Base-by-base conservation (phyloP, 176 grass and related monocot species). In the Bonia amplexicaulis region DNA sequence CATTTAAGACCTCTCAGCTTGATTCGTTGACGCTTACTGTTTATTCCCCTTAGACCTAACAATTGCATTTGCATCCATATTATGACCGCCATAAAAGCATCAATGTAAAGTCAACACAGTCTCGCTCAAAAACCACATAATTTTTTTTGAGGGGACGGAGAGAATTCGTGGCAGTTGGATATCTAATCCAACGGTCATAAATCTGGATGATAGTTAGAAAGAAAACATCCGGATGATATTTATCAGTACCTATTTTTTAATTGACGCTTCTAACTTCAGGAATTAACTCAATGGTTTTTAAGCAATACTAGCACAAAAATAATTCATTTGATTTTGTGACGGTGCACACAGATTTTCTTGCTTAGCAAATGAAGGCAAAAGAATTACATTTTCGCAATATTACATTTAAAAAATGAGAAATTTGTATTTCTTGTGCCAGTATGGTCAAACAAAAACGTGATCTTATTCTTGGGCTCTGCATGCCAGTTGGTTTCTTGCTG, bases 401-500 rank as follows among this genome's bases (percentile, higher is more conserved):
- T 9, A 74, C 35, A 11, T 20, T 33, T 39, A 13, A 8, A 5
- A 35, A 74, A 53, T 0, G 4, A 6, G 55, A 60, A 10, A 60
- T 23, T 58, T 9, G 4, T 25, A 60, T 12, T 53, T 52, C 13
- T 52, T 22, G 6, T 59, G 53, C 5, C 54, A 86, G 72, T 80
- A 6, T 19, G 44, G 31, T 78, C 69, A 80, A 74, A 81, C 51
- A 26, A 69, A 78, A 70, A 78, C 64, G 25, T 51, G 78, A 16
- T 31, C 1, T 27, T 66, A n/a, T 41, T 76, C 10, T 31, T 5
- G 62, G n/a, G 46, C 23, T 77, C n/a, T 87, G 59, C 59, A 20
- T 58, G 59, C 69, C 79, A 69, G 40, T 60, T 88, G 86, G 53
- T 69, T 42, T 35, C 52, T 62, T 39, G 79, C 41, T 44, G 41